Evolutionary conservation across 179 eudicot species (phyloP).

Genomic region (Silene coronaria): DNA sequence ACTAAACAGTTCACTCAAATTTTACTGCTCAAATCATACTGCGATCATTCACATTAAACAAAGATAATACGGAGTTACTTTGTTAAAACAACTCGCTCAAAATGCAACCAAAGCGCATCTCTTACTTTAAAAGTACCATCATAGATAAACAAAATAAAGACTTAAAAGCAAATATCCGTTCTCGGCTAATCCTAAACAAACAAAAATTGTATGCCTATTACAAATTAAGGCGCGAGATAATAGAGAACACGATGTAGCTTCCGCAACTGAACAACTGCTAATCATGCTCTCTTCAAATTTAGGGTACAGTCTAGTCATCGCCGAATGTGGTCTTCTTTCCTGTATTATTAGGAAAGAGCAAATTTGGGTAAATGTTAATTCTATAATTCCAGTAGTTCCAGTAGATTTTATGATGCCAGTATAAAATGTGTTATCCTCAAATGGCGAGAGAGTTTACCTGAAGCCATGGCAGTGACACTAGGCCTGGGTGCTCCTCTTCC

Average conservation of each 20-base stretch:
- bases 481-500: neutral
- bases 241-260: neutral
- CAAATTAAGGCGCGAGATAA: neutral
- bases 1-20: no score
- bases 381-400: no score
- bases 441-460: neutral
- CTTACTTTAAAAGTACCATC: neutral
- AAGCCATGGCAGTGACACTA: neutral
- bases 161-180: neutral
- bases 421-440: no score
- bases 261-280: neutral
- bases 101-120: neutral
- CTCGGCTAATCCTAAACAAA: neutral
- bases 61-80: neutral
- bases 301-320: neutral
- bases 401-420: no score
- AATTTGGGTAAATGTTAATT: neutral
- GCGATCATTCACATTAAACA: no score
- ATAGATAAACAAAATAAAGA: neutral
- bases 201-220: neutral
- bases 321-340: conserved; percentile 16
- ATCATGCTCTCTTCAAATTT: neutral
- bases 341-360: neutral
- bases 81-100: neutral
- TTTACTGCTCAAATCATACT: neutral